These are phyloP conservation scores for Pochonia chlamydosporia DNA, from an alignment of 2,329 filamentous ascomycete species.

Conservation along the genomic window DNA sequence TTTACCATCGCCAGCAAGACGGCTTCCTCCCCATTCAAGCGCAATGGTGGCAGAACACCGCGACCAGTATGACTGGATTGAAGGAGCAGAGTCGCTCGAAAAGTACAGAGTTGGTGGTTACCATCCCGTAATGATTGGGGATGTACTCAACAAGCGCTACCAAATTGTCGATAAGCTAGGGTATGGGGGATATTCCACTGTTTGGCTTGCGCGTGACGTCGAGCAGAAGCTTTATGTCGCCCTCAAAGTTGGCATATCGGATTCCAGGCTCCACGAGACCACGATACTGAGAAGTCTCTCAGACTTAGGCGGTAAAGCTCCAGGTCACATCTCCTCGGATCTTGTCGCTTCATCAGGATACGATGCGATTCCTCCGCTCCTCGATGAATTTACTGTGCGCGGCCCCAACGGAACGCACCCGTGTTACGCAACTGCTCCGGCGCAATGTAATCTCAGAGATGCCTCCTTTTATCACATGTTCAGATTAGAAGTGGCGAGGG, in stretches of 20 bases:
- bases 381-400: conserved; percentile 4
- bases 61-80: conserved; percentile 1
- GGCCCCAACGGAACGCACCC: conserved; percentile 6
- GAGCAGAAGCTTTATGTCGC: conserved; percentile 9
- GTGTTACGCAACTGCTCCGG: conserved; percentile 1
- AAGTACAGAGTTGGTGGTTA: not conserved
- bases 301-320: not conserved
- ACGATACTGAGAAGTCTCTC: not conserved
- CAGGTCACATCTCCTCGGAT: not conserved
- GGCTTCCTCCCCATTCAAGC: too few relatives aligned
- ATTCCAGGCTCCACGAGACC: not conserved
- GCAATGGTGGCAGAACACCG: too few relatives aligned
- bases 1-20: too few relatives aligned
- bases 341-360: not conserved
- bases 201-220: conserved; percentile 33
- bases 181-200: conserved; percentile 31
- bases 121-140: not conserved
- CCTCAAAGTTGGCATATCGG: conserved; percentile 6
- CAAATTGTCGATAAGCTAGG: conserved; percentile 31
- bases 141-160: conserved; percentile 19
- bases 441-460: conserved; percentile 2
- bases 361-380: conserved; percentile 2
- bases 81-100: not conserved
- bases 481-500: conserved; percentile 1
- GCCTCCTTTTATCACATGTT: conserved; percentile 1